These are phyloP conservation scores for Viridothelium virens DNA, from an alignment of 495 filamentous ascomycete species.

Conservation along the genomic window DNA sequence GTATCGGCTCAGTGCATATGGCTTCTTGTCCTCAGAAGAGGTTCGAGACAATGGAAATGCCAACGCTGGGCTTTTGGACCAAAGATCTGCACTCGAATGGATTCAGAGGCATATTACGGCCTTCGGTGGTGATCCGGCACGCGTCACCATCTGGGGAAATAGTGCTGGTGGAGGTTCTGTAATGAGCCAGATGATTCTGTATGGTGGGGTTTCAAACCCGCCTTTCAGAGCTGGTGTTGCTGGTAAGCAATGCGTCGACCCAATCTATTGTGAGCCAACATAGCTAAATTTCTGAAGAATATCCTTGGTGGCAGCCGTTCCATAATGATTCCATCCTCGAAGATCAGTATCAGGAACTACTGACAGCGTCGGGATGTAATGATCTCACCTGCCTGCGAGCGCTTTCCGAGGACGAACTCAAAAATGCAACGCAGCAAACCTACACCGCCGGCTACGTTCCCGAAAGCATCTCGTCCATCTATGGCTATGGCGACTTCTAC, in stretches of 20 bases:
- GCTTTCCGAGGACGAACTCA: conserved; percentile 12
- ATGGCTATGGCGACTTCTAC: conserved; percentile 27
- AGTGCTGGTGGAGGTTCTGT: conserved; percentile 27
- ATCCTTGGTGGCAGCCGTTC: conserved; percentile 25
- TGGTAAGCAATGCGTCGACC: conserved; percentile 11
- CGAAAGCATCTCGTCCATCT: conserved; percentile 13
- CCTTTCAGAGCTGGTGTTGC: conserved; percentile 27
- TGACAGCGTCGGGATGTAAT: conserved; percentile 20
- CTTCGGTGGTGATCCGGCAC: conserved; percentile 25
- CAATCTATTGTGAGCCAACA: neutral
- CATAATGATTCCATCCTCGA: conserved; percentile 25
- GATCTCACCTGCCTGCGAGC: conserved; percentile 21
- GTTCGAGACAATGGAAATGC: conserved; percentile 30
- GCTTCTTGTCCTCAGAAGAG: conserved; percentile 29
- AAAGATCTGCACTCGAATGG: conserved; percentile 33
- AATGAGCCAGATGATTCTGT: conserved; percentile 26
- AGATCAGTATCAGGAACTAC: conserved; percentile 22
- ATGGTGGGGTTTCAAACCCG: conserved; percentile 23
- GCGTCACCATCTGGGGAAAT: conserved; percentile 33
- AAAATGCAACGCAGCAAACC: conserved; percentile 18
- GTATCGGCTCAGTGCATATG: conserved; percentile 34
- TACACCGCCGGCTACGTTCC: conserved; percentile 16
- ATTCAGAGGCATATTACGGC: conserved; percentile 28
- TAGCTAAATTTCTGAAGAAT: conserved; percentile 4
- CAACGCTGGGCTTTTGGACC: conserved; percentile 35